A percentile compares a stretch with the other conserved stretches of the same genome.
Conservation (phyloP, 441 rosid species). For the Populus hybrid region DNA sequence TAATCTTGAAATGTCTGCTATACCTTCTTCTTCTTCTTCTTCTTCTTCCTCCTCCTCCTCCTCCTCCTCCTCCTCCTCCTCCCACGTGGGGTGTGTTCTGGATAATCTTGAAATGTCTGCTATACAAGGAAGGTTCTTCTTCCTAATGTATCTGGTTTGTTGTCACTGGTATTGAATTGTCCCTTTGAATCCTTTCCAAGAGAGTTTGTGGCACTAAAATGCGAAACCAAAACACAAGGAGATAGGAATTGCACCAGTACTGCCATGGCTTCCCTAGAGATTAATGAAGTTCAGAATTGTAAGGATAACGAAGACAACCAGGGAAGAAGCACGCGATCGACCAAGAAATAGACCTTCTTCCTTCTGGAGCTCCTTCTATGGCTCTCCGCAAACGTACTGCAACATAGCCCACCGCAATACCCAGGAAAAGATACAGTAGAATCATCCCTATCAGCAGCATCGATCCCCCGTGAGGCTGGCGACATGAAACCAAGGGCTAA, state of each 20-base stretch:
- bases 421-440: slow-evolving; percentile 74
- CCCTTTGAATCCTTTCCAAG: slow-evolving; percentile 78
- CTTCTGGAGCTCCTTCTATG: slow-evolving; percentile 66
- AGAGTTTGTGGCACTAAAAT: slow-evolving; percentile 92
- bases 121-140: too few species aligned
- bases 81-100: too few species aligned
- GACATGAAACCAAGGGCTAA: slow-evolving; percentile 96
- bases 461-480: slow-evolving; percentile 87
- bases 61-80: too few species aligned
- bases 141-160: slow-evolving; percentile 73
- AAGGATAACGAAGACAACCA: slow-evolving; percentile 80
- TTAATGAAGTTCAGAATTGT: slow-evolving; percentile 63
- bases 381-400: slow-evolving; percentile 85
- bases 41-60: too few species aligned
- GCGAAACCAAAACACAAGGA: slow-evolving; percentile 92
- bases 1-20: too few species aligned
- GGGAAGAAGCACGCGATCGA: slow-evolving; percentile 97
- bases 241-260: slow-evolving; percentile 81
- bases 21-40: too few species aligned
- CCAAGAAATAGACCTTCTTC: slow-evolving; percentile 80
- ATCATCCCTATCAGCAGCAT: slow-evolving; percentile 86
- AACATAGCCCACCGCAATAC: slow-evolving; percentile 76
- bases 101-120: too few species aligned
- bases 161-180: slow-evolving; percentile 77
- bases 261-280: slow-evolving; percentile 79